A percentile compares a stretch with the other conserved stretches of the same genome.
phyloP scores from a whole-genome alignment of 495 filamentous ascomycete species.

The Annulohypoxylon nitens region DNA sequence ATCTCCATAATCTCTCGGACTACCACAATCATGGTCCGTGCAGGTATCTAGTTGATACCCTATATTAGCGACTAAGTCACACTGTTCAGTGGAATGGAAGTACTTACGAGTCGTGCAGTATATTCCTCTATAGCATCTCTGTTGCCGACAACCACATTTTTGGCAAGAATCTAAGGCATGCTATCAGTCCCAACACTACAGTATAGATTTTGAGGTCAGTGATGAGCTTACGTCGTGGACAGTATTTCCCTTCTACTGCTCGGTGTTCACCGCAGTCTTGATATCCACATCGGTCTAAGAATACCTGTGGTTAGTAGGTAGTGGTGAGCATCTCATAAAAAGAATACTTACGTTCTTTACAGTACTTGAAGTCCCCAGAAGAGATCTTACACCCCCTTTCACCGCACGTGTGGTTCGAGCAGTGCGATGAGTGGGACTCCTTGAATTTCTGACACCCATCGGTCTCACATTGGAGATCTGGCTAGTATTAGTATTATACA shows the following conservation, averaged over 20 bases:
- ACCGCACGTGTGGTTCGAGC: conserved; percentile 48
- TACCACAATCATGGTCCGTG: neutral
- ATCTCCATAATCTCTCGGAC: neutral
- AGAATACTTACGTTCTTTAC: conserved; percentile 48
- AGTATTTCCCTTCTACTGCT: neutral
- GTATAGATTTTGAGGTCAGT: neutral
- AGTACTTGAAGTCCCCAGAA: conserved; percentile 36
- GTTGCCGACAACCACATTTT: neutral
- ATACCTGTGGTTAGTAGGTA: neutral
- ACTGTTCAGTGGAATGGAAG: neutral
- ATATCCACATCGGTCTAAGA: conserved; percentile 35
- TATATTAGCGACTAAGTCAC: neutral
- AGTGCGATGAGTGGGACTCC: conserved; percentile 36
- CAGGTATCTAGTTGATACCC: neutral
- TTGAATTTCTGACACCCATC: conserved; percentile 40
- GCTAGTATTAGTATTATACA: neutral
- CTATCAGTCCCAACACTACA: conserved; percentile 5
- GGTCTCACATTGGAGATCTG: conserved; percentile 28
- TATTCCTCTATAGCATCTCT: neutral
- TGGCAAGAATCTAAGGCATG: conserved; percentile 22
- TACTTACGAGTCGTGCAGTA: conserved; percentile 31
- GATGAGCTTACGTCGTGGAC: conserved; percentile 17
- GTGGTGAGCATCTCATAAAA: neutral
- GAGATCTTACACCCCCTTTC: conserved; percentile 47
- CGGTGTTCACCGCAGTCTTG: conserved; percentile 12